These are phyloP conservation scores for Mycena rosella DNA, from an alignment of 768 basidiomycete species.

Conservation along the genomic window DNA sequence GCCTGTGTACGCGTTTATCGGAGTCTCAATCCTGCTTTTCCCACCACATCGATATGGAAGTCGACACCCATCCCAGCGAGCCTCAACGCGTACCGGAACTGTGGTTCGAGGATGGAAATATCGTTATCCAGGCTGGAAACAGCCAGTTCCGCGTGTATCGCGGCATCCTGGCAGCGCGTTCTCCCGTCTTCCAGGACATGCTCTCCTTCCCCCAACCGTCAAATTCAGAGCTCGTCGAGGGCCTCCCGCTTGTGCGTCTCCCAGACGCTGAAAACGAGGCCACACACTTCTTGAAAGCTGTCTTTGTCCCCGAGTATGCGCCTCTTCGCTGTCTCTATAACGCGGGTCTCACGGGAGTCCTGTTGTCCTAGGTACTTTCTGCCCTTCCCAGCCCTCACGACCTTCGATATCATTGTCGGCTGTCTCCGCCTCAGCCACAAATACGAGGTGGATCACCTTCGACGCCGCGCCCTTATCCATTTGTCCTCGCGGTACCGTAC, in stretches of 20 bases:
- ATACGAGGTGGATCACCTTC: conserved; percentile 18
- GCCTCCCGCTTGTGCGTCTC: no score
- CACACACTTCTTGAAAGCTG: no score
- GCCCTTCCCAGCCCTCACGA: conserved; percentile 16
- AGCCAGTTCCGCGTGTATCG: no score
- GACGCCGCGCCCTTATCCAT: conserved; percentile 16
- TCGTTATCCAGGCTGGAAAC: conserved; percentile 30
- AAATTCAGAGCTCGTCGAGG: no score
- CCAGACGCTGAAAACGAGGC: no score
- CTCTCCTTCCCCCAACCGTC: no score
- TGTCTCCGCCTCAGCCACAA: conserved; percentile 29
- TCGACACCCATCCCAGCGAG: neutral
- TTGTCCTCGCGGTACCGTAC: neutral
- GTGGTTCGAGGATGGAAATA: conserved; percentile 44
- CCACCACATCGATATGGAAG: conserved; percentile 31
- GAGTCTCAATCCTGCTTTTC: no score
- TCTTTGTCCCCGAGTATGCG: neutral
- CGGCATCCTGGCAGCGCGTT: no score
- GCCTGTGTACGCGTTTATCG: no score
- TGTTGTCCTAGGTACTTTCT: conserved; percentile 18
- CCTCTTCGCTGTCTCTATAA: neutral
- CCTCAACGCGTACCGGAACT: conserved; percentile 6
- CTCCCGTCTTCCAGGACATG: no score
- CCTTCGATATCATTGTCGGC: no score
- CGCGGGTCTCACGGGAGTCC: no score